These are phyloP conservation scores for Phytophthora palmivora DNA, from an alignment of 352 stramenopile genomes.

Conservation along the genomic window DNA sequence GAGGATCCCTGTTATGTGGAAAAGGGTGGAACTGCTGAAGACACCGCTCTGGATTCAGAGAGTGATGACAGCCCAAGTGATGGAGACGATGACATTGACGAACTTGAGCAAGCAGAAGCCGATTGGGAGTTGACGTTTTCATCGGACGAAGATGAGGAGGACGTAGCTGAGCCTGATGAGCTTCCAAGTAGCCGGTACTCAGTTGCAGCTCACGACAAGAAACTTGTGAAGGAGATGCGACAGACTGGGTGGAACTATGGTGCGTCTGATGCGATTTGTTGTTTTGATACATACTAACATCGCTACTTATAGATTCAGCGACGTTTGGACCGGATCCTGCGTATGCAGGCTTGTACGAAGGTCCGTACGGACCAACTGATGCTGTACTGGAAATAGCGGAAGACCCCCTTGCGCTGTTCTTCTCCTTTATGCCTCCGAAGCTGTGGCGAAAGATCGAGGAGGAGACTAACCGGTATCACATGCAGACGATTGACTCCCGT, in stretches of 20 bases:
- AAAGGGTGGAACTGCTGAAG: no score
- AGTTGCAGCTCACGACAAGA: background rate
- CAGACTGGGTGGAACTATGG: background rate
- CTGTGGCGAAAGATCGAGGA: background rate
- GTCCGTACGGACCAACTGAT: background rate
- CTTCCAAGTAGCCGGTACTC: no score
- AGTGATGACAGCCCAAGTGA: no score
- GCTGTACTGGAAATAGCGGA: background rate
- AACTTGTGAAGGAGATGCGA: background rate
- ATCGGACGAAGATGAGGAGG: no score
- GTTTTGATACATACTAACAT: background rate
- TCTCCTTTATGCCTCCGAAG: background rate
- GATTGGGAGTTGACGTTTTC: no score
- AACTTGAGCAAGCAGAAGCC: no score
- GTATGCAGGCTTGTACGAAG: background rate
- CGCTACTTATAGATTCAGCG: no score
- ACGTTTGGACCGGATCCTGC: background rate
- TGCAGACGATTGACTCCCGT: no score
- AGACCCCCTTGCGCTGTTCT: background rate
- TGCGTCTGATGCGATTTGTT: background rate
- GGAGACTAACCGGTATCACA: background rate
- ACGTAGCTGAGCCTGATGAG: no score
- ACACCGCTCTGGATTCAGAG: no score
- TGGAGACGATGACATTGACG: no score
- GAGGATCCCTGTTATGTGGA: no score